A percentile compares a stretch with the other conserved stretches of the same genome.
Conservation (phyloP, 2,329 filamentous ascomycete genomes). For the Chrysosphaeria jannelii region DNA sequence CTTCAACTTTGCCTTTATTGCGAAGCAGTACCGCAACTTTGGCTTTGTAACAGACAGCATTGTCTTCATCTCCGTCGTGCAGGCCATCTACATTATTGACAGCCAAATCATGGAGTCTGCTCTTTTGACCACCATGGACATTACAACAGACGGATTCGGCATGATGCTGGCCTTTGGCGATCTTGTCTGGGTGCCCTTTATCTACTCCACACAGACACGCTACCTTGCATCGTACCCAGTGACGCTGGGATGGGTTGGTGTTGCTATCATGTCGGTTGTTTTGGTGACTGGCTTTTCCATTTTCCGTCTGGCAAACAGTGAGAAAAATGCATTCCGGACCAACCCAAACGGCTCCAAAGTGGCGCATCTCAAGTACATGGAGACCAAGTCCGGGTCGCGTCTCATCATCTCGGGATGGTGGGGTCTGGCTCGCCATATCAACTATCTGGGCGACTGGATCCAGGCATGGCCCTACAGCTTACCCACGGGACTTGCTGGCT, state of each 20-base stretch:
- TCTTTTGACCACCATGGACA: slow-evolving; percentile 79
- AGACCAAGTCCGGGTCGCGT: slow-evolving; percentile 55
- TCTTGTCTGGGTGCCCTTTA: slow-evolving; percentile 72
- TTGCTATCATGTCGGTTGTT: slow-evolving; percentile 32
- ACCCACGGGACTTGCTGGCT: slow-evolving; percentile 62
- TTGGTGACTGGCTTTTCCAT: slow-evolving; percentile 55
- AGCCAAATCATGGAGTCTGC: slow-evolving; percentile 65
- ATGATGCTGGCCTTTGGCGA: slow-evolving; percentile 90
- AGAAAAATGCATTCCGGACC: slow-evolving; percentile 84
- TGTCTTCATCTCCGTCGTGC: slow-evolving; percentile 44
- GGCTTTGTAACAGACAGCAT: slow-evolving; percentile 71
- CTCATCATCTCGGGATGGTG: slow-evolving; percentile 77
- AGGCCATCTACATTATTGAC: slow-evolving; percentile 62
- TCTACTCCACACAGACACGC: slow-evolving; percentile 57
- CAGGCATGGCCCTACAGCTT: slow-evolving; percentile 78
- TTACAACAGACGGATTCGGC: slow-evolving; percentile 77
- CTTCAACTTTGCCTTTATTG: slow-evolving; percentile 56
- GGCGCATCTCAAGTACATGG: slow-evolving; percentile 54
- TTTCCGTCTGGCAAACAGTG: slow-evolving; percentile 77
- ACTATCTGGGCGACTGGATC: slow-evolving; percentile 86
- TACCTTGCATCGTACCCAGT: slow-evolving; percentile 65
- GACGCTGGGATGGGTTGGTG: slow-evolving; percentile 38
- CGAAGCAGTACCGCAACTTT: slow-evolving; percentile 63
- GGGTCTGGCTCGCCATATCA: slow-evolving; percentile 76
- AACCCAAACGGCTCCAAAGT: slow-evolving; percentile 57